A percentile compares a stretch with the other conserved stretches of the same genome.
These are phyloP conservation scores for Hansfordia pulvinata DNA, from an alignment of 2,329 filamentous ascomycete genomes.

Conservation along the genomic window DNA sequence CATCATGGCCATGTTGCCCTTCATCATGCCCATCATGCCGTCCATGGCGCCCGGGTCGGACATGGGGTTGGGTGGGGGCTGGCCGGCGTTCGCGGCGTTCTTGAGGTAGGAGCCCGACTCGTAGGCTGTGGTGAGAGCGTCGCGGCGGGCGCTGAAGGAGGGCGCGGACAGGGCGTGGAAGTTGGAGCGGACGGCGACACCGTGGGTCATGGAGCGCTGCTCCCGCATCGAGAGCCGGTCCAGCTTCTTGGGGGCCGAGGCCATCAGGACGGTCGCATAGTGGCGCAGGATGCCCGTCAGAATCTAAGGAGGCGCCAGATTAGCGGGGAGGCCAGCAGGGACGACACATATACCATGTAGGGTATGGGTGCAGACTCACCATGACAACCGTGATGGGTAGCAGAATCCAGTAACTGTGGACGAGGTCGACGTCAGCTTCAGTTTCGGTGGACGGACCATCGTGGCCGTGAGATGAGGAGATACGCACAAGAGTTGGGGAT, in stretches of 20 bases:
- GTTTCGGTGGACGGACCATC: conserved; percentile 3
- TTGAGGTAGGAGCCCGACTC: conserved; percentile 83
- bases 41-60: conserved; percentile 95
- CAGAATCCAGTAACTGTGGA: conserved; percentile 87
- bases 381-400: conserved; percentile 96
- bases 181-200: conserved; percentile 73
- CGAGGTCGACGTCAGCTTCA: too few relatives aligned
- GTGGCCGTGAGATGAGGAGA: conserved; percentile 1
- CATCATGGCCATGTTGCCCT: conserved; percentile 99
- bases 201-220: conserved; percentile 72
- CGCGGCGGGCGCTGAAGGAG: conserved; percentile 69
- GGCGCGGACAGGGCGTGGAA: conserved; percentile 64
- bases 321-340: conserved; percentile 3
- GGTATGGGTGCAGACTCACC: conserved; percentile 29
- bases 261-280: conserved; percentile 88
- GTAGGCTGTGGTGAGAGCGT: conserved; percentile 66
- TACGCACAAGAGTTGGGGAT: conserved; percentile 91
- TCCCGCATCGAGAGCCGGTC: conserved; percentile 67
- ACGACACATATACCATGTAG: neutral
- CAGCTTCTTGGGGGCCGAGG: conserved; percentile 70
- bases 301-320: conserved; percentile 35
- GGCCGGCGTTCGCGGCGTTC: conserved; percentile 72
- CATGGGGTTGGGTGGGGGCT: conserved; percentile 87
- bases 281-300: conserved; percentile 91
- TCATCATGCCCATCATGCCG: conserved; percentile 99